Evolutionary conservation across 2,329 filamentous ascomycete species (phyloP).

Genomic region (Lecanicillium sp.): DNA sequence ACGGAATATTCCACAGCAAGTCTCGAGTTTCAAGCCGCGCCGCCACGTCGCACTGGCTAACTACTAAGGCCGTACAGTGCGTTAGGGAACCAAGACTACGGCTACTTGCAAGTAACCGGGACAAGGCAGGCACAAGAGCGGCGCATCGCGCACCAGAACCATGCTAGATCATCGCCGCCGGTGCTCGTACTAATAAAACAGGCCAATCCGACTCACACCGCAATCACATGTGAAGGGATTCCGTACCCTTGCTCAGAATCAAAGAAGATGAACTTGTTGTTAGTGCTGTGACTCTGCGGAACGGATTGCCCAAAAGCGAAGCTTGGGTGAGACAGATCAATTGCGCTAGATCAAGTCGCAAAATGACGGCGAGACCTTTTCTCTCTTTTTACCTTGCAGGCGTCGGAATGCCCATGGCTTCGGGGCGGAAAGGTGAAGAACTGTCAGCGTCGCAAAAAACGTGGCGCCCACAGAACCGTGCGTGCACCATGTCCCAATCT

Average conservation of each 20-base stretch:
- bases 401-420: too few relatives aligned
- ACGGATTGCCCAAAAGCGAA: background rate
- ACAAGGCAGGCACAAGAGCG: background rate
- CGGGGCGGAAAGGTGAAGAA: background rate
- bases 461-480: background rate
- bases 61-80: too few relatives aligned
- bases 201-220: background rate
- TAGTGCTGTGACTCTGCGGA: background rate
- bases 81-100: too few relatives aligned
- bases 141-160: background rate
- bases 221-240: background rate
- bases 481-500: background rate
- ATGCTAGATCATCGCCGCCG: background rate
- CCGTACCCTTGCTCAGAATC: background rate
- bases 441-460: background rate
- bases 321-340: background rate
- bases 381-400: too few relatives aligned
- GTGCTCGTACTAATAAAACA: background rate
- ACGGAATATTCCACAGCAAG: background rate
- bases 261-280: background rate
- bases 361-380: too few relatives aligned
- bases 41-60: too few relatives aligned
- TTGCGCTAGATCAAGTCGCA: too few relatives aligned
- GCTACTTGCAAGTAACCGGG: too few relatives aligned
- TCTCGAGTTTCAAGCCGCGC: too few relatives aligned